These are phyloP conservation scores for Bipolaris victoriae DNA, from an alignment of 2,329 filamentous ascomycete species.

Conservation along the genomic window DNA sequence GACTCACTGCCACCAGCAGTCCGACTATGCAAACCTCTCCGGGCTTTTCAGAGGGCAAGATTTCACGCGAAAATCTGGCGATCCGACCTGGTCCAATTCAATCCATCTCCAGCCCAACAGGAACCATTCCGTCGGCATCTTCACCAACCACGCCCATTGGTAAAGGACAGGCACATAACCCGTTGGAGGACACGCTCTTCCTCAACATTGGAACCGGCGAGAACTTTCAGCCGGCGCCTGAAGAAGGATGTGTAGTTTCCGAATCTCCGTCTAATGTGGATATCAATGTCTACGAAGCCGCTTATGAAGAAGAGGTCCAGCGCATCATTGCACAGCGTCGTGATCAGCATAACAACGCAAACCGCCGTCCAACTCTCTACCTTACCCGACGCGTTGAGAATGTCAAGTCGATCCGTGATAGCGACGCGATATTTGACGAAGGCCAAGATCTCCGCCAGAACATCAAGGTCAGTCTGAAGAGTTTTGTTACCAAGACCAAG, in stretches of 20 bases:
- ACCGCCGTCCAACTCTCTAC: slow-evolving; percentile 61
- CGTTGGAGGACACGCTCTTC: slow-evolving; percentile 69
- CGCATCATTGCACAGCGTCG: slow-evolving; percentile 64
- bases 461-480: slow-evolving; percentile 44
- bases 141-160: slow-evolving; percentile 41
- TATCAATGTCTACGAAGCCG: slow-evolving; percentile 85
- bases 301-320: slow-evolving; percentile 82
- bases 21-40: slow-evolving; percentile 27
- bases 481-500: slow-evolving; percentile 46
- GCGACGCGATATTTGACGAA: slow-evolving; percentile 42
- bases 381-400: slow-evolving; percentile 58
- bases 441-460: slow-evolving; percentile 34
- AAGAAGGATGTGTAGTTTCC: slow-evolving; percentile 64
- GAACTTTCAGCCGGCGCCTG: slow-evolving; percentile 49
- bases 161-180: slow-evolving; percentile 68
- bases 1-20: slow-evolving; percentile 23
- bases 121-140: slow-evolving; percentile 16
- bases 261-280: slow-evolving; percentile 86
- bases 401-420: slow-evolving; percentile 46
- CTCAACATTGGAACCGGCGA: slow-evolving; percentile 76
- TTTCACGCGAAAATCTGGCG: slow-evolving; percentile 41
- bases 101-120: slow-evolving; percentile 27
- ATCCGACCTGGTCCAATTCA: slow-evolving; percentile 38
- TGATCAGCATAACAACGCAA: slow-evolving; percentile 40
- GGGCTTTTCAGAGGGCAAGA: slow-evolving; percentile 30